phyloP scores from a whole-genome alignment of 2,329 filamentous ascomycete genomes.

The Aspergillus spinulosporus region DNA sequence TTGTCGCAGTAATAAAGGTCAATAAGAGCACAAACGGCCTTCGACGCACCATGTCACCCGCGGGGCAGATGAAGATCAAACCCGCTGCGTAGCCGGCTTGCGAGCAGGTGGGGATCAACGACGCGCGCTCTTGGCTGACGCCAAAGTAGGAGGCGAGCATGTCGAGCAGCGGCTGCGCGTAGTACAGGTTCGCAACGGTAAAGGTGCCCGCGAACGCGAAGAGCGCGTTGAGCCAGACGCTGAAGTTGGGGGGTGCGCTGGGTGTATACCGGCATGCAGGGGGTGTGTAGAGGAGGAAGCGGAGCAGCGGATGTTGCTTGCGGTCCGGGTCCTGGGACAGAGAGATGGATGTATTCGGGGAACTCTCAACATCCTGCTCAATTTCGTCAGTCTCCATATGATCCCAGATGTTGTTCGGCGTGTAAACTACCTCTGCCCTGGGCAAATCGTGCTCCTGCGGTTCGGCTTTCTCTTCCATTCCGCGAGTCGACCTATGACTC shows the following conservation, averaged over 20 bases:
- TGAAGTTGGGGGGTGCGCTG: constrained; percentile 66
- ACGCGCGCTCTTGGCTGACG: constrained; percentile 67
- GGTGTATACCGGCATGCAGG: constrained; percentile 68
- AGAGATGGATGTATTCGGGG: neutral
- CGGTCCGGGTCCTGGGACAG: neutral
- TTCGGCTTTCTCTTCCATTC: constrained; percentile 5
- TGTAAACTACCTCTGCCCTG: neutral
- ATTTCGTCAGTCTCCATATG: neutral
- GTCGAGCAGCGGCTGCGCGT: constrained; percentile 77
- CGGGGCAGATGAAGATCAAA: constrained; percentile 72
- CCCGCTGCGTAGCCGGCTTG: constrained; percentile 78
- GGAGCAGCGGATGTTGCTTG: neutral
- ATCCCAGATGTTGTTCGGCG: neutral
- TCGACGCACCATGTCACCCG: constrained; percentile 69
- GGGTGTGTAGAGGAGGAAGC: constrained; percentile 60
- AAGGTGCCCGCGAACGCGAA: constrained; percentile 57
- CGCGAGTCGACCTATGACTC: neutral
- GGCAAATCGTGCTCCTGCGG: neutral
- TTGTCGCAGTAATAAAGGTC: constrained; percentile 65
- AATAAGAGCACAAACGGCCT: constrained; percentile 69
- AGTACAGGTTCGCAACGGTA: constrained; percentile 74
- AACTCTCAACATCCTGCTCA: neutral
- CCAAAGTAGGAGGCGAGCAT: constrained; percentile 70
- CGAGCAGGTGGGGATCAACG: constrained; percentile 70
- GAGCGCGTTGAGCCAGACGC: constrained; percentile 66